Conservation (phyloP, 75 land plant genomes). For the Selaginella tamariscina region DNA sequence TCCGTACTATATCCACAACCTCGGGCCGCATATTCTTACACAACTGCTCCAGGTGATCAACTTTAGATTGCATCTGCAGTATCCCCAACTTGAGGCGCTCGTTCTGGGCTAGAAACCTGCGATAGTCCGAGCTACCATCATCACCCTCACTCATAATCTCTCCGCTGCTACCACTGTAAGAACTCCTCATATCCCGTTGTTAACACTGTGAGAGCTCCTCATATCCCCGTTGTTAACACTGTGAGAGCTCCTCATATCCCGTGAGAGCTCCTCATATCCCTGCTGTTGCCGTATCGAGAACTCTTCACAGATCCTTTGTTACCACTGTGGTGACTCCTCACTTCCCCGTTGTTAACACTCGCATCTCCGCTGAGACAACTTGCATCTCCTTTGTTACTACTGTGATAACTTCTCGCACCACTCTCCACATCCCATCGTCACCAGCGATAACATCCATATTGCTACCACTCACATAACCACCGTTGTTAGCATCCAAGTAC, state of each 20-base stretch:
- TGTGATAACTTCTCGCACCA: too few species aligned
- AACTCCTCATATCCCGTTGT: too few species aligned
- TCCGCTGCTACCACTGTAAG: too few species aligned
- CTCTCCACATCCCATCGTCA: too few species aligned
- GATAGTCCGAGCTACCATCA: too few species aligned
- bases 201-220: too few species aligned
- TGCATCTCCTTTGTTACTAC: background rate
- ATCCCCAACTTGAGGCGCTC: slow-evolving; percentile 37
- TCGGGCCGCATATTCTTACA: slow-evolving; percentile 42
- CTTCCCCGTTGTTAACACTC: background rate
- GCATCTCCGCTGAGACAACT: background rate
- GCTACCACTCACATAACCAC: too few species aligned
- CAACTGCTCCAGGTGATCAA: slow-evolving; percentile 53
- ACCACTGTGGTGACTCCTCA: too few species aligned
- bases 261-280: background rate
- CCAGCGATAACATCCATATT: slow-evolving; percentile 17
- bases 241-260: too few species aligned
- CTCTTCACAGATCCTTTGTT: background rate
- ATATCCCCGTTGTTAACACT: too few species aligned
- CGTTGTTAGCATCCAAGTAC: too few species aligned
- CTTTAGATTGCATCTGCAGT: slow-evolving; percentile 57
- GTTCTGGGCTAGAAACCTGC: slow-evolving; percentile 23
- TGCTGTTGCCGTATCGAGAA: background rate
- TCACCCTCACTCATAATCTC: too few species aligned
- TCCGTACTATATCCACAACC: background rate